Evolutionary conservation across 1,139 yeast species (phyloP), one percentile per base, ranked within the genome.

Genomic region (Pichia sp.): DNA sequence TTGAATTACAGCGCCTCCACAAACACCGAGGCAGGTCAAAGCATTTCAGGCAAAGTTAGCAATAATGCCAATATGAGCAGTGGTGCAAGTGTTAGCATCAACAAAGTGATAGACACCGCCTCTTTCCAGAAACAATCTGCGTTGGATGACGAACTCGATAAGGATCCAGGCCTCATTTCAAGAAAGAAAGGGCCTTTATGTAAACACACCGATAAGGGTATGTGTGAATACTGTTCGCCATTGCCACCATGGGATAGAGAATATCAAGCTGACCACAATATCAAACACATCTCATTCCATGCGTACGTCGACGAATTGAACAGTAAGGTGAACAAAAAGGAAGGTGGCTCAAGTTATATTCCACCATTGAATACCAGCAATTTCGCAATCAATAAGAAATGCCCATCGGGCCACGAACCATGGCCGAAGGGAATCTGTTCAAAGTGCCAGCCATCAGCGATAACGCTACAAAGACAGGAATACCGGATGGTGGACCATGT

Each of bases 401-500:
- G 98, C 62, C 76, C 76, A 1, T 75, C 81, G 37, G 96, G 96
- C 0, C 99, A 93, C 66, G 80, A 84, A 40, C 93, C 96, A 8
- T 91, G 96, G 85, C 98, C 99, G 1, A 76, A 73, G 46, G 97
- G 98, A 0, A 90, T 93, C 55, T 93, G 99, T 63, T 85, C 96
- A n/a, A 89, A 90, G 65, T 93, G 99, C 66, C 98, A 91, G 66
- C 98, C 99, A 0, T 82, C 96, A 1, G 95, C 96, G 0, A 89
- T 94, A 49, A 90, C 98, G 0, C 72, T 94, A 53, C 96, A 86
- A 63, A 91, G 84, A 63, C 99, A 94, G 65, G 74, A 77, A 41
- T 94, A 87, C 65, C 77, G 99, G 60, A 88, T 93, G 96, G 96
- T 94, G 18, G 99, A 94, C 66, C 98, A 94, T 69, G 94, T 93